phyloP scores from a whole-genome alignment of 225 moss, liverwort and hornwort genomes.

The Neckera pumila region DNA sequence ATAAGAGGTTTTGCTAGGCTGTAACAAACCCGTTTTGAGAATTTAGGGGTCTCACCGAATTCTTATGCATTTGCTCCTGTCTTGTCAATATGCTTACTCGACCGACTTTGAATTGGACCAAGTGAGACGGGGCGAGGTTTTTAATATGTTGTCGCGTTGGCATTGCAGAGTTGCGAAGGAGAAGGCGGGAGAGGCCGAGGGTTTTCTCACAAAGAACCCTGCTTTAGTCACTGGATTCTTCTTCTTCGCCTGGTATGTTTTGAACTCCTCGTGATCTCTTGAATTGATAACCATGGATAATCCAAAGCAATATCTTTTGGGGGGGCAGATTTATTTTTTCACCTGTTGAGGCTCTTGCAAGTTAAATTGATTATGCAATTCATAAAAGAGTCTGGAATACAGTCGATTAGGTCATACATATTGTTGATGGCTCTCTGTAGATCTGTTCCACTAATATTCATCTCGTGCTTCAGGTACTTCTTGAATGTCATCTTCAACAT shows the following conservation, averaged over 20 bases:
- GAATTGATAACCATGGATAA: not conserved
- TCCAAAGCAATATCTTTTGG: not conserved
- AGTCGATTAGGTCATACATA: not conserved
- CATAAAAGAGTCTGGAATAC: not conserved
- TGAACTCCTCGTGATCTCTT: not conserved
- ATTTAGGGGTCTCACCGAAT: not conserved
- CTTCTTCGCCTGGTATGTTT: constrained; percentile 41
- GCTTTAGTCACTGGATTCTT: constrained; percentile 52
- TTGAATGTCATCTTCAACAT: constrained; percentile 99
- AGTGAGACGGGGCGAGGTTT: not conserved
- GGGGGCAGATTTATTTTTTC: not conserved
- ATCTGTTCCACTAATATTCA: not conserved
- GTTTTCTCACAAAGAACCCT: constrained; percentile 29
- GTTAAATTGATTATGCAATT: not conserved
- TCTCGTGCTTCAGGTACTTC: constrained; percentile 57
- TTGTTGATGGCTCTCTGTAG: not conserved
- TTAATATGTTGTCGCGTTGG: not conserved
- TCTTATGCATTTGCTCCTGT: not conserved
- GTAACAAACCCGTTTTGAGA: not conserved
- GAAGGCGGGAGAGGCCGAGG: constrained; percentile 29
- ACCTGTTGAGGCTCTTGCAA: not conserved
- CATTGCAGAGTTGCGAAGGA: constrained; percentile 26
- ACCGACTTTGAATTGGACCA: not conserved
- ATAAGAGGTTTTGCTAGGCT: not conserved
- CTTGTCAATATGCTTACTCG: not conserved